A percentile compares a stretch with the other conserved stretches of the same genome.
Conservation (phyloP, 1,284 basidiomycete genomes). For the Melampsora occidentalis region DNA sequence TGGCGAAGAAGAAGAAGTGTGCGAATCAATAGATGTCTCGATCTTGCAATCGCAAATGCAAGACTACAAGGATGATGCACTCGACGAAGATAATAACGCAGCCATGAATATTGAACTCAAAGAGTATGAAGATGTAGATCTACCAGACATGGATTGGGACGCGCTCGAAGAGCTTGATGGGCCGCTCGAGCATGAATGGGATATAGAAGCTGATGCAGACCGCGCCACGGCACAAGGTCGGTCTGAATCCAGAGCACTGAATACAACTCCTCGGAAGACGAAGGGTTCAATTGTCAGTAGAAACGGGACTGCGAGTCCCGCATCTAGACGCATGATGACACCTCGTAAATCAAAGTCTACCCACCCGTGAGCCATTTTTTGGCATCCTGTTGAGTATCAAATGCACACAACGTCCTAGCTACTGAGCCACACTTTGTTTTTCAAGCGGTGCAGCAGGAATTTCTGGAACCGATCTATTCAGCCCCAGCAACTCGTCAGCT, state of each 20-base stretch:
- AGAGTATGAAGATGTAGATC: conserved; percentile 49
- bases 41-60: conserved; percentile 42
- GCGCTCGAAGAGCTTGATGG: conserved; percentile 44
- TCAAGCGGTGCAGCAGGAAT: too few relatives aligned
- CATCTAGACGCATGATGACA: conserved; percentile 10
- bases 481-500: background rate
- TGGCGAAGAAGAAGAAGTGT: conserved; percentile 32
- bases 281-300: conserved; percentile 15
- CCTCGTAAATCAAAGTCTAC: background rate
- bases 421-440: too few relatives aligned
- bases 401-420: too few relatives aligned
- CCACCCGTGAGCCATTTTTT: background rate
- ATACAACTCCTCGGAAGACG: conserved; percentile 43
- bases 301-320: conserved; percentile 11
- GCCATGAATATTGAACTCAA: conserved; percentile 47
- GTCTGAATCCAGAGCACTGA: conserved; percentile 30
- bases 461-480: background rate
- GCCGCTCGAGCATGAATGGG: conserved; percentile 45
- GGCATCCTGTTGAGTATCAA: too few relatives aligned
- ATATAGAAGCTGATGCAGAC: conserved; percentile 44
- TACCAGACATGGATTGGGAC: conserved; percentile 46
- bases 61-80: conserved; percentile 52
- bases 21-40: conserved; percentile 45
- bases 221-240: conserved; percentile 13
- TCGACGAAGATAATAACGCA: conserved; percentile 53